These are phyloP conservation scores for Elaeis guineensis DNA, from an alignment of 176 grass and related monocot genomes.

Conservation along the genomic window DNA sequence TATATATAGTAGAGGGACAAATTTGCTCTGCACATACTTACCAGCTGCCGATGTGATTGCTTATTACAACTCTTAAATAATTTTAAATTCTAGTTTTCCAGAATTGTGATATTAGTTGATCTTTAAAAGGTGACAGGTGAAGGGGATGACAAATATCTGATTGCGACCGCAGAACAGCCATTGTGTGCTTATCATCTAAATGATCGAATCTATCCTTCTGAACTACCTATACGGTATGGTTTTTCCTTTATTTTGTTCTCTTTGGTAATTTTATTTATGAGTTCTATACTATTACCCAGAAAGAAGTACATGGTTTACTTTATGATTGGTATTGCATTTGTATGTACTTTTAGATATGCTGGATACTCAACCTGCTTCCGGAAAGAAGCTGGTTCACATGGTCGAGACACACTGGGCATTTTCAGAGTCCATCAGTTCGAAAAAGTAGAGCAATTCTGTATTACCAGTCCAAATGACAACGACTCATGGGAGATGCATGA, in stretches of 20 bases:
- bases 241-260: not conserved
- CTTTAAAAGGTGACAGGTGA: constrained; percentile 67
- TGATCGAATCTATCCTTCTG: constrained; percentile 75
- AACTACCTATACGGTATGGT: constrained; percentile 64
- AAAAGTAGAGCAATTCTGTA: constrained; percentile 92
- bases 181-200: constrained; percentile 86
- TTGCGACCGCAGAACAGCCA: constrained; percentile 89
- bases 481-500: constrained; percentile 83
- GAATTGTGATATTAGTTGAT: not conserved
- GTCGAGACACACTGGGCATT: constrained; percentile 77
- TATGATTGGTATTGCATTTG: constrained; percentile 7
- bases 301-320: not conserved
- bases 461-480: constrained; percentile 60
- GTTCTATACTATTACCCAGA: not conserved
- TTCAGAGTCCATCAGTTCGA: constrained; percentile 97
- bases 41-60: no score
- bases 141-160: constrained; percentile 91
- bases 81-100: no score
- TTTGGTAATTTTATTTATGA: constrained; percentile 2
- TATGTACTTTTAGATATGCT: constrained; percentile 47
- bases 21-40: no score
- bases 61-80: no score
- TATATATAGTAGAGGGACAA: no score
- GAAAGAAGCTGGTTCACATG: constrained; percentile 92
- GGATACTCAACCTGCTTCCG: constrained; percentile 96